A percentile compares a stretch with the other conserved stretches of the same genome.
Conservation (phyloP, 2,329 filamentous ascomycete genomes). For the Diaporthe longicolla region DNA sequence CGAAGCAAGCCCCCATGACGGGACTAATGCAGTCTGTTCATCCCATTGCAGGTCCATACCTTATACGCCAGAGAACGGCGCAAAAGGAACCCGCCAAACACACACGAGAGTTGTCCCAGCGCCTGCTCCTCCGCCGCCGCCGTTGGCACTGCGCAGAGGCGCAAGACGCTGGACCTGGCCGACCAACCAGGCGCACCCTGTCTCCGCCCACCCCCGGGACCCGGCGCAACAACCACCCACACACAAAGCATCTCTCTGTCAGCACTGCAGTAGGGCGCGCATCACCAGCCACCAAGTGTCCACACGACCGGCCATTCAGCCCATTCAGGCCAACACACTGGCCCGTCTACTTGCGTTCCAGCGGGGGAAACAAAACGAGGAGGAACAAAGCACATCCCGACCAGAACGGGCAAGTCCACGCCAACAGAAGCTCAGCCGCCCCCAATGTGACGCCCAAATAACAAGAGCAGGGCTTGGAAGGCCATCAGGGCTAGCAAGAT, state of each 20-base stretch:
- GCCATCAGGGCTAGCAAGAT: background rate
- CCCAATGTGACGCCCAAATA: background rate
- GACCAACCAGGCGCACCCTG: background rate
- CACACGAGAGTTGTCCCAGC: background rate
- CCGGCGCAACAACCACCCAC: background rate
- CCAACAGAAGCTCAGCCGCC: constrained; percentile 5
- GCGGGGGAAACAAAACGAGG: background rate
- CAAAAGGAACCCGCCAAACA: constrained; percentile 1
- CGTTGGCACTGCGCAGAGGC: constrained; percentile 9
- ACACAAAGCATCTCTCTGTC: constrained; percentile 4
- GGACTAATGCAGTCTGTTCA: constrained; percentile 8
- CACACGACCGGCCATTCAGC: background rate
- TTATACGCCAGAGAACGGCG: background rate
- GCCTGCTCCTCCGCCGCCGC: background rate
- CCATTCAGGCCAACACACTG: constrained; percentile 6
- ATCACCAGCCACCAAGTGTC: constrained; percentile 22
- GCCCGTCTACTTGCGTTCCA: background rate
- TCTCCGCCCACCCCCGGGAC: background rate
- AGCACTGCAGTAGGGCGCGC: constrained; percentile 32
- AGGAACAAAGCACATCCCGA: background rate
- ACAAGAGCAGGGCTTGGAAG: too few species aligned
- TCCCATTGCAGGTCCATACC: background rate
- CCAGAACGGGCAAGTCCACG: background rate
- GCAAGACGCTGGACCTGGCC: background rate
- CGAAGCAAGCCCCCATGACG: constrained; percentile 1